Conservation (phyloP, 306 rosid genomes). For the cucumber (Cucumis sativus) region Cucumber_9930_V3 NC_026657.2:9776501-9777000, state of each 20-base stretch:
- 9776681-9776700: background rate
- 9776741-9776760: background rate
- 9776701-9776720: background rate
- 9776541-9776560: background rate
- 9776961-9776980: no score
- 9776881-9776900: no score
- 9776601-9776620: background rate
- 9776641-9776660: background rate
- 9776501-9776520: background rate
- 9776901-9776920: no score
- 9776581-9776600: background rate
- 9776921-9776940: no score
- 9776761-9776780: background rate
- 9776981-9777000: background rate
- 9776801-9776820: no score
- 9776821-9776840: no score
- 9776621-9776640: background rate
- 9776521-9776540: background rate
- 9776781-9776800: background rate
- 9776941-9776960: no score
- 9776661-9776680: conserved; percentile 20
- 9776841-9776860: no score
- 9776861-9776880: no score
- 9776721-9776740: background rate
- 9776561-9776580: conserved; percentile 4